Evolutionary conservation across 345 rosid species (phyloP).

Genomic region (Murraya paniculata): DNA sequence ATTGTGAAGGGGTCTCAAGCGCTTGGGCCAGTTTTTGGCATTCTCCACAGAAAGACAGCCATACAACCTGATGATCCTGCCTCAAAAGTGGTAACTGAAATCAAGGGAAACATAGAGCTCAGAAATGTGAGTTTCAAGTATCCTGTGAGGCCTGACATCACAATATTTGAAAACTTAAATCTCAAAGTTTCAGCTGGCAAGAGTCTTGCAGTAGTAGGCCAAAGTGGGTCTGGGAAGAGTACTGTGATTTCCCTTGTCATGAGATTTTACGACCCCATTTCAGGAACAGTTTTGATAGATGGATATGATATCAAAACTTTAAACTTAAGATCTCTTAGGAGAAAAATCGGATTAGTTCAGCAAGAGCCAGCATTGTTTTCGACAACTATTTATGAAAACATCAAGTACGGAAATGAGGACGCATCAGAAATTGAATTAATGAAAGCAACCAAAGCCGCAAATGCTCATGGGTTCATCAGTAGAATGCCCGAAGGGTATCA

Average conservation of each 20-base stretch:
- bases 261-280: conserved; percentile 70
- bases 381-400: conserved; percentile 66
- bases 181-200: conserved; percentile 52
- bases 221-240: conserved; percentile 88
- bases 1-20: conserved; percentile 89
- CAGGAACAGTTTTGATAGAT: conserved; percentile 55
- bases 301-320: conserved; percentile 51
- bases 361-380: conserved; percentile 87
- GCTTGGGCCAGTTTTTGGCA: conserved; percentile 61
- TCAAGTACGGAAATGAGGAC: conserved; percentile 59
- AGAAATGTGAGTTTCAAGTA: conserved; percentile 60
- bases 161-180: conserved; percentile 48
- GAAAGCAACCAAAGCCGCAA: conserved; percentile 66
- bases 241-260: conserved; percentile 60
- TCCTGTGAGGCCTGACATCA: conserved; percentile 61
- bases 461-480: conserved; percentile 79
- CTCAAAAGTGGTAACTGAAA: conserved; percentile 34
- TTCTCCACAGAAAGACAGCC: conserved; percentile 52
- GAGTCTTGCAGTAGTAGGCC: conserved; percentile 77
- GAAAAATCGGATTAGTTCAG: conserved; percentile 62
- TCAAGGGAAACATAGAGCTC: conserved; percentile 61
- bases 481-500: conserved; percentile 72
- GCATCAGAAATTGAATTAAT: conserved; percentile 76
- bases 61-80: conserved; percentile 43
- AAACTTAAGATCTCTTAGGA: conserved; percentile 65